These are phyloP conservation scores for Pulicaria dysenterica DNA, from an alignment of 129 eudicot species.

Conservation along the genomic window DNA sequence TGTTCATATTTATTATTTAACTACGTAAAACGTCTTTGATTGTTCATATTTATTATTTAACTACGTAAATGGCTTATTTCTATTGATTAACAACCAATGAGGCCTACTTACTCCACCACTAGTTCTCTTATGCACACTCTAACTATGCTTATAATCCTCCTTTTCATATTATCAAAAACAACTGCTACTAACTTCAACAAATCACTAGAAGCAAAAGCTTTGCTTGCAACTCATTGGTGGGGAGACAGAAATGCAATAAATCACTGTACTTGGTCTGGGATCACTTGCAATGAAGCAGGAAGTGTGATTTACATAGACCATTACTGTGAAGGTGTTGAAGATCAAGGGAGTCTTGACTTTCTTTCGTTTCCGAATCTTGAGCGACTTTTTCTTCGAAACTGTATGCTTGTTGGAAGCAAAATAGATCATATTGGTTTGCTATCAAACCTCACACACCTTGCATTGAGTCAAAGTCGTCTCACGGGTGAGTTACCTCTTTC, in stretches of 20 bases:
- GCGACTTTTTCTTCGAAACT: not conserved
- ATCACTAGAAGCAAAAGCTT: not conserved
- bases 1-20: too few relatives aligned
- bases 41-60: too few relatives aligned
- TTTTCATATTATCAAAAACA: not conserved
- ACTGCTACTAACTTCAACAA: not conserved
- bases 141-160: not conserved
- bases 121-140: too few relatives aligned
- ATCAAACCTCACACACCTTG: not conserved
- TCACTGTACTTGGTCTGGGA: not conserved
- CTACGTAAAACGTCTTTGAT: too few relatives aligned
- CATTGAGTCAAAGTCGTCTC: not conserved
- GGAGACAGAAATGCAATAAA: not conserved
- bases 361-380: slow-evolving; percentile 21
- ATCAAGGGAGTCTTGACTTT: not conserved
- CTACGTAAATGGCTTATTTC: too few relatives aligned
- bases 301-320: not conserved
- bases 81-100: too few relatives aligned
- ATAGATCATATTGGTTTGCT: slow-evolving; percentile 9
- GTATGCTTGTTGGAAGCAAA: slow-evolving; percentile 15
- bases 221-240: not conserved
- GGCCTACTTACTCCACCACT: too few relatives aligned
- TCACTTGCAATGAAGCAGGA: slow-evolving; percentile 10
- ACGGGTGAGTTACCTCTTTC: slow-evolving; percentile 6
- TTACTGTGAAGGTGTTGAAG: not conserved